Conservation (phyloP, 768 basidiomycete genomes). For the Russula foetens region DNA sequence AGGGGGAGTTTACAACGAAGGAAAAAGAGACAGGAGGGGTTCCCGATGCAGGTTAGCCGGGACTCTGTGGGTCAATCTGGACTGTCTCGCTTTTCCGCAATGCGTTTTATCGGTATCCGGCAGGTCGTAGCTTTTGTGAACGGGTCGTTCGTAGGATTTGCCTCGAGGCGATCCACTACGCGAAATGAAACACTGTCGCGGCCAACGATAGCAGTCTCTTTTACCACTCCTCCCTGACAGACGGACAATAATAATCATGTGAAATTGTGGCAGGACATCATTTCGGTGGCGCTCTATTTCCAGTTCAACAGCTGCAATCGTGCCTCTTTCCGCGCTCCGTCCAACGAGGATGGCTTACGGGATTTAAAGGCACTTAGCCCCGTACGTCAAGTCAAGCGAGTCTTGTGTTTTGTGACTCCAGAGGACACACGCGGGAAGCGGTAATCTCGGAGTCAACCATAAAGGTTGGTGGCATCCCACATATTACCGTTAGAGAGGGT, state of each 20-base stretch:
- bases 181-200: not conserved
- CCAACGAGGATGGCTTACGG: constrained; percentile 12
- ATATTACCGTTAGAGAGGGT: not conserved
- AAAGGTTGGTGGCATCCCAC: constrained; percentile 8
- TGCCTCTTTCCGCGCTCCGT: not conserved
- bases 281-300: not conserved
- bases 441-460: constrained; percentile 14
- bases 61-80: constrained; percentile 5
- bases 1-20: not conserved
- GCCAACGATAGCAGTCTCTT: not conserved
- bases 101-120: constrained; percentile 4
- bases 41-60: constrained; percentile 2
- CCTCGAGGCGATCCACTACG: constrained; percentile 8
- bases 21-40: constrained; percentile 8
- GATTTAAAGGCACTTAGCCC: constrained; percentile 8
- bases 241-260: not conserved
- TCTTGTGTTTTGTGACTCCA: constrained; percentile 4
- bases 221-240: not conserved
- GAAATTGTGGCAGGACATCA: not conserved
- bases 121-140: constrained; percentile 6
- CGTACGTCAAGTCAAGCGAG: constrained; percentile 13
- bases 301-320: not conserved
- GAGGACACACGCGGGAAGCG: constrained; percentile 14
- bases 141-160: not conserved
- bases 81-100: not conserved